These are phyloP conservation scores for Collybiopsis confluens DNA, from an alignment of 768 basidiomycete genomes.

Conservation along the genomic window DNA sequence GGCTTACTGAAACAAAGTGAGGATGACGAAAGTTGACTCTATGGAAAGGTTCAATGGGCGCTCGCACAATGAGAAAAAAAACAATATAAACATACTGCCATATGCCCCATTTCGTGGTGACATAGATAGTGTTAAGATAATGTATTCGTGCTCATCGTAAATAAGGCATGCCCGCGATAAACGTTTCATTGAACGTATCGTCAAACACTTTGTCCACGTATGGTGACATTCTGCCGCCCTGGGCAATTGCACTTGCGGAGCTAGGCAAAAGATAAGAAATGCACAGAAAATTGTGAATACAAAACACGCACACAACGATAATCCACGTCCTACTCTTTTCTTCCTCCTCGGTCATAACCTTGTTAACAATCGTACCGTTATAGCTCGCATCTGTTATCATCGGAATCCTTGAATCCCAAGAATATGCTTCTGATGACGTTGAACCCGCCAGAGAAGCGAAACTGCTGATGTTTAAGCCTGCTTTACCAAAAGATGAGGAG, in stretches of 20 bases:
- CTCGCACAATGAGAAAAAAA: too few species aligned
- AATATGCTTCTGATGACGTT: constrained; percentile 18
- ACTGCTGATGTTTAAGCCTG: constrained; percentile 74
- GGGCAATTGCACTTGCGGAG: constrained; percentile 47
- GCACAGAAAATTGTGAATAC: background rate
- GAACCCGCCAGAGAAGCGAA: constrained; percentile 29
- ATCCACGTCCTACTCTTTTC: constrained; percentile 72
- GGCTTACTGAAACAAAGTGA: constrained; percentile 78
- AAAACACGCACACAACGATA: constrained; percentile 60
- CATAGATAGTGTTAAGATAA: constrained; percentile 76
- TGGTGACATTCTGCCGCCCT: constrained; percentile 63
- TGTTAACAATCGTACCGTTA: constrained; percentile 65
- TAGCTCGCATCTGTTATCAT: constrained; percentile 84
- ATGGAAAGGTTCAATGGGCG: too few species aligned
- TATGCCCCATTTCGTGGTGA: constrained; percentile 83
- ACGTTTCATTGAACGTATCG: constrained; percentile 61
- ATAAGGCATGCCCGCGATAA: constrained; percentile 56
- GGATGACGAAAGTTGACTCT: constrained; percentile 70
- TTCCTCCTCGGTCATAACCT: constrained; percentile 59
- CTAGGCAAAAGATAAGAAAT: constrained; percentile 29
- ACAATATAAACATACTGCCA: constrained; percentile 61
- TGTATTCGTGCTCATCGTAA: constrained; percentile 85
- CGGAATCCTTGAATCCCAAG: constrained; percentile 73
- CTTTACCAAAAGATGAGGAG: constrained; percentile 43
- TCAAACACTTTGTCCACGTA: constrained; percentile 73